phyloP scores from a whole-genome alignment of 768 basidiomycete species.

The Rhodotorula babjevae region DNA sequence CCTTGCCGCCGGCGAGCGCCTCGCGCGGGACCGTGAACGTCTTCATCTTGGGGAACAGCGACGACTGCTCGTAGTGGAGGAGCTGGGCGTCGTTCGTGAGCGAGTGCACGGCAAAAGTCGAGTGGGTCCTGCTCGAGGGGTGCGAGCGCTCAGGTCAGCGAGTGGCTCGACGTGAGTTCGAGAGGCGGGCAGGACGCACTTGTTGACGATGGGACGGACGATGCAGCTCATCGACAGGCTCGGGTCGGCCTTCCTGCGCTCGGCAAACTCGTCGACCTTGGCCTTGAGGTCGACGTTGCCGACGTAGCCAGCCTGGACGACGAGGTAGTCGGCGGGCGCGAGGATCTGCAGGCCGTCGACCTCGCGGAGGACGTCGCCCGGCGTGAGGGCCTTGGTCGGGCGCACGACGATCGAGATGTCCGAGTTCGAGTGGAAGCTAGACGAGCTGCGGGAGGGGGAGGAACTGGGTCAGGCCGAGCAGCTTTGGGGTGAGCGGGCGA shows the following conservation, averaged over 20 bases:
- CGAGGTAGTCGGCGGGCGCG: conserved; percentile 74
- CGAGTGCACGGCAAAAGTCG: conserved; percentile 59
- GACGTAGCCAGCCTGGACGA: conserved; percentile 85
- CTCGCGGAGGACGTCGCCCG: conserved; percentile 87
- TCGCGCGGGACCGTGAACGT: conserved; percentile 70
- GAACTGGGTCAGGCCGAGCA: neutral
- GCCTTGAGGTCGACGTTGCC: conserved; percentile 73
- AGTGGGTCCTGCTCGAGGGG: conserved; percentile 26
- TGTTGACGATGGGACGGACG: conserved; percentile 17
- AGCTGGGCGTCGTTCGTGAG: conserved; percentile 74
- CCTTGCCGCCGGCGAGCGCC: conserved; percentile 64
- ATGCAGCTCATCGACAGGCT: conserved; percentile 80
- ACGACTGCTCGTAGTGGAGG: conserved; percentile 74
- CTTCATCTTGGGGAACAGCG: conserved; percentile 63
- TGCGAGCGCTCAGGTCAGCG: neutral
- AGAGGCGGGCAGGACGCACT: conserved; percentile 52
- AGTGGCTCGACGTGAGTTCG: neutral
- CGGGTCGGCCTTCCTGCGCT: conserved; percentile 79
- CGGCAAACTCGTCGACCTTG: conserved; percentile 51
- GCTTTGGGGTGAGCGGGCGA: neutral
- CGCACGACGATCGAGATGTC: conserved; percentile 81
- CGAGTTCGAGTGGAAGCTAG: conserved; percentile 53
- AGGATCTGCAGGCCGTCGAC: conserved; percentile 87
- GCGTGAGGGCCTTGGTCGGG: conserved; percentile 77
- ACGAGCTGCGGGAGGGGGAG: conserved; percentile 2